Base-by-base conservation (phyloP, 805 yeast species). In the Saturnispora gosingensis region DNA sequence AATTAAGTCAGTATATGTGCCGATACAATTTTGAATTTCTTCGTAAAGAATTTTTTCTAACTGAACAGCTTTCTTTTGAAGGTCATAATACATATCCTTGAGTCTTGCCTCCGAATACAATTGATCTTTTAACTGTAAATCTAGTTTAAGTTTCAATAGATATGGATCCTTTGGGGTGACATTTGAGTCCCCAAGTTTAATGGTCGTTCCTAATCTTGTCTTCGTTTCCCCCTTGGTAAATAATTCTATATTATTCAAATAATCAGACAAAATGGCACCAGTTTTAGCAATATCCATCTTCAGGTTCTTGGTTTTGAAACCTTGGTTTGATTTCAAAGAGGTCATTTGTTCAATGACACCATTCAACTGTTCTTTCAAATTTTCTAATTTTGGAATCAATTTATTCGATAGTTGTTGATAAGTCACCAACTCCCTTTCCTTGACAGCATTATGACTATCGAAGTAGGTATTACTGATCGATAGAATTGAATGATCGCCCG, bases 61-160 rank as follows among this genome's bases (percentile, higher is more conserved):
- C 60, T 81, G 80, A 55, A 81, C 75, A 34, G 85, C 82, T n/a
- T 84, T 76, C 28, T 70, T 72, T 64, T 83, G 88, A 53, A 83
- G 67, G 63, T 82, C 83, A 55, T 74, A 69, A 59, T 74, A 83
- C 2, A 85, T 82, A 53, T 82, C 86, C 63, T 81, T 79, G 46
- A 83, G 66, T 60, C 81, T 81, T 52, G 77, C 78, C 62, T 83
- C 90, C 58, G 82, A 83, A 51, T 74, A 69, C 39, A 78, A 60
- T 62, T 83, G 89, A 58, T 77, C 73, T 57, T 80, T 81, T 62
- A 83, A 68, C 65, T 83, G 89, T 50, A 81, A 67, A 60, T 83
- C 88, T 53, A 83, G 68, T 62, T 74, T 79, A 43, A 81, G 65
- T 61, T 82, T 81, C 46, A 81, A 68, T 46, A 83, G 60, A 58